Percentiles rank a stretch among this genome's conserved stretches.
phyloP scores from a whole-genome alignment of 257 asterid genomes.

The Henckelia pumila region DNA sequence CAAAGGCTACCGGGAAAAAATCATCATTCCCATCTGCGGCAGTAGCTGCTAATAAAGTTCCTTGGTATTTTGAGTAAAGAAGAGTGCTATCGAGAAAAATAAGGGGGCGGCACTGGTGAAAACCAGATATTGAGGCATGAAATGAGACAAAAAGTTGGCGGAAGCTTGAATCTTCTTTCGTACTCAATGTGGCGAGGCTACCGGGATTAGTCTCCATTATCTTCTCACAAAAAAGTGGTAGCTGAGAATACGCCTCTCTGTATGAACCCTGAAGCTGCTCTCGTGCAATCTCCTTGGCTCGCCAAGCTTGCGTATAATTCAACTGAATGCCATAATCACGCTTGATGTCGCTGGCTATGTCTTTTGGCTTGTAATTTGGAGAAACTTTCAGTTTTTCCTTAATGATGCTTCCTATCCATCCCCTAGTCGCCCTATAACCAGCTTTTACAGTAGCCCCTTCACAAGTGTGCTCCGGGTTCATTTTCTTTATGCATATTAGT shows the following conservation, averaged over 20 bases:
- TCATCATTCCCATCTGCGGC: constrained; percentile 93
- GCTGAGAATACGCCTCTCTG: constrained; percentile 83
- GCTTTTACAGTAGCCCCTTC: constrained; percentile 89
- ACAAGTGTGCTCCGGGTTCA: constrained; percentile 82
- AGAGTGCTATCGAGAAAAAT: constrained; percentile 87
- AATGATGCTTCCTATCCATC: constrained; percentile 95
- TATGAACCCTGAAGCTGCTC: constrained; percentile 99
- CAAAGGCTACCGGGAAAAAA: constrained; percentile 88
- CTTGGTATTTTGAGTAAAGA: constrained; percentile 94
- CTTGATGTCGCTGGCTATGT: constrained; percentile 84
- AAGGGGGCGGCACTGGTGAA: constrained; percentile 90
- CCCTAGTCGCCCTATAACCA: constrained; percentile 91
- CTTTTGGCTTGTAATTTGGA: constrained; percentile 92
- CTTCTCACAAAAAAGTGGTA: constrained; percentile 82
- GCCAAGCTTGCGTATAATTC: constrained; percentile 98
- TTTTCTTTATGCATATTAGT: constrained; percentile 83
- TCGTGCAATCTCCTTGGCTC: constrained; percentile 96
- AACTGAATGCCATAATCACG: constrained; percentile 98
- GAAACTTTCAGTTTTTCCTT: constrained; percentile 86
- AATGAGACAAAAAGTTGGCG: constrained; percentile 79
- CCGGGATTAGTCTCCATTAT: constrained; percentile 95
- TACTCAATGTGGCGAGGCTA: constrained; percentile 71
- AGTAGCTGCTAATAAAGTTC: constrained; percentile 83
- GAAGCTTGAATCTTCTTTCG: constrained; percentile 94
- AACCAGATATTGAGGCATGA: constrained; percentile 87